Percentiles rank a stretch among this genome's conserved stretches.
Conservation (phyloP, 2,329 filamentous ascomycete genomes). For the Aquanectria penicillioides region DNA sequence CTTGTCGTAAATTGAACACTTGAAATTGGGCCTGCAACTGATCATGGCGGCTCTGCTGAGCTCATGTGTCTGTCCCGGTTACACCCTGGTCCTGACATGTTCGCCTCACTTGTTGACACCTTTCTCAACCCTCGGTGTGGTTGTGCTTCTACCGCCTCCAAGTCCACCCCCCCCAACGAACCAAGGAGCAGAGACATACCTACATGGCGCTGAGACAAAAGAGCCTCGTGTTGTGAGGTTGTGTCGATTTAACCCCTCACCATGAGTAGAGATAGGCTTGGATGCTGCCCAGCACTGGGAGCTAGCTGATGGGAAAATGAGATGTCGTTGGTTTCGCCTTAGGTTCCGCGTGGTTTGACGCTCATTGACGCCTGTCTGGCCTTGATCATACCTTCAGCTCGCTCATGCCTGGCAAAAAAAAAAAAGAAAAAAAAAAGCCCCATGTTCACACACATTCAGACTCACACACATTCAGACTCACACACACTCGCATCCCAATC, state of each 20-base stretch:
- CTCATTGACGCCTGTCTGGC: conserved; percentile 2
- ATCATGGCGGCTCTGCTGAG: neutral
- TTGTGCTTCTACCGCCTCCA: conserved; percentile 15
- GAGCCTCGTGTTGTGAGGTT: conserved; percentile 21
- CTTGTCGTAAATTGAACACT: neutral
- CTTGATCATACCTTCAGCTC: neutral
- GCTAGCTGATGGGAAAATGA: too few relatives aligned
- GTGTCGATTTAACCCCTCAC: conserved; percentile 37
- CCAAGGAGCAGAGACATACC: conserved; percentile 24
- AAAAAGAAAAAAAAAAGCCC: too few relatives aligned
- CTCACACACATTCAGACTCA: neutral
- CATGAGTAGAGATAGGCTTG: conserved; percentile 13
- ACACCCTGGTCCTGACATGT: conserved; percentile 7
- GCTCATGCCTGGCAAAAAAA: neutral
- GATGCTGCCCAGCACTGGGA: neutral
- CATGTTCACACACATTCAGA: too few relatives aligned
- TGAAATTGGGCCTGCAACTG: neutral
- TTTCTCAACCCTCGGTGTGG: conserved; percentile 22
- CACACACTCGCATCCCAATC: neutral
- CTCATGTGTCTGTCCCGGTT: neutral
- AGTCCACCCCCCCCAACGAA: conserved; percentile 20
- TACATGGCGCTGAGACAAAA: conserved; percentile 34
- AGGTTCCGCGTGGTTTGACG: conserved; percentile 5
- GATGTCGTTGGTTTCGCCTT: conserved; percentile 23
- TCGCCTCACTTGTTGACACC: conserved; percentile 23